These are phyloP conservation scores for Solanum neorickii DNA, from an alignment of 257 asterid genomes.

Conservation along the genomic window DNA sequence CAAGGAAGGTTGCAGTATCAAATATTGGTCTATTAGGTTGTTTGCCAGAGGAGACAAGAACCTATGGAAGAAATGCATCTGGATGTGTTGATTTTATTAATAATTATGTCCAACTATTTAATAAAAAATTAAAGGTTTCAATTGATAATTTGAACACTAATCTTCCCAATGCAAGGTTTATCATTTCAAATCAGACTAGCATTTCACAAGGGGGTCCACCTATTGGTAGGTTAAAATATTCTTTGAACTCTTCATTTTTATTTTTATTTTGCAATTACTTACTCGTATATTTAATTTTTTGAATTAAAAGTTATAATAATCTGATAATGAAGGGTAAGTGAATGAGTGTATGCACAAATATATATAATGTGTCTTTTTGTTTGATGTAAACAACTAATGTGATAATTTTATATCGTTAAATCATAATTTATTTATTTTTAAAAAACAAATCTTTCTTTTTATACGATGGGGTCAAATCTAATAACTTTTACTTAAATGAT, in stretches of 20 bases:
- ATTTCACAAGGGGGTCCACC: neutral
- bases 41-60: neutral
- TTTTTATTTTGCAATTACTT: neutral
- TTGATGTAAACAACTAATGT: neutral
- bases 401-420: neutral
- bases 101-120: neutral
- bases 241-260: neutral
- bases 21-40: conserved; percentile 9
- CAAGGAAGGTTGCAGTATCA: conserved; percentile 11
- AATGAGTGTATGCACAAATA: neutral
- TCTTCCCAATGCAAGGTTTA: conserved; percentile 4
- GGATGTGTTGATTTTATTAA: conserved; percentile 9
- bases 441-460: no score
- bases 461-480: neutral
- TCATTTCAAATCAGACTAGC: neutral
- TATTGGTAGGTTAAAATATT: neutral
- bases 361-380: no score
- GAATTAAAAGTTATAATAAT: no score
- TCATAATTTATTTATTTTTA: no score
- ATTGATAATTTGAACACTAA: conserved; percentile 10
- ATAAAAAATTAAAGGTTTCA: neutral
- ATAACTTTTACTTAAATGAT: neutral
- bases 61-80: neutral
- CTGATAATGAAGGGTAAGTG: neutral
- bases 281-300: neutral